A percentile compares a stretch with the other conserved stretches of the same genome.
These are phyloP conservation scores for Eucalyptus grandis DNA, from an alignment of 345 rosid genomes.

Conservation along the genomic window DNA sequence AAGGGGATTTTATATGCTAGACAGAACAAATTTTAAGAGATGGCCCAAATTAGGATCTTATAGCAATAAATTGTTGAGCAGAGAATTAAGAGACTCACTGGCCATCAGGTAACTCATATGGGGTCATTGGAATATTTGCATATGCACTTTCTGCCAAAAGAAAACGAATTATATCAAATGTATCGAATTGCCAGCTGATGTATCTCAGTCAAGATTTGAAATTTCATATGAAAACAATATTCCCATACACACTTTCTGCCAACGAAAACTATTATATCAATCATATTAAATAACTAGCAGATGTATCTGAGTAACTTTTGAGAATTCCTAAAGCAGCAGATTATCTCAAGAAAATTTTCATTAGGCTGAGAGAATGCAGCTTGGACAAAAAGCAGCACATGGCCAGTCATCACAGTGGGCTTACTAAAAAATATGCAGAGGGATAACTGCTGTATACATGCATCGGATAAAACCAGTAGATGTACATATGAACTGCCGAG, in stretches of 20 bases:
- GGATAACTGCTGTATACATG: background rate
- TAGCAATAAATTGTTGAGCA: background rate
- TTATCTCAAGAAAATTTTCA: background rate
- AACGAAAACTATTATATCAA: background rate
- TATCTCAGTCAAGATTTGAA: background rate
- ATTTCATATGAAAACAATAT: background rate
- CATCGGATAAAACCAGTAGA: background rate
- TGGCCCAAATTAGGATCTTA: background rate
- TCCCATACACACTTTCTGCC: background rate
- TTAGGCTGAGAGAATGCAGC: background rate
- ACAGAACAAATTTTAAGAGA: background rate
- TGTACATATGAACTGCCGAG: background rate
- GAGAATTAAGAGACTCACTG: conserved; percentile 48
- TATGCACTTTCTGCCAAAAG: conserved; percentile 57
- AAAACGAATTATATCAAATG: background rate
- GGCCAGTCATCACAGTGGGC: background rate
- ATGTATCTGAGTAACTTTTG: background rate
- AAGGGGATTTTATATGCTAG: background rate
- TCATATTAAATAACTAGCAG: background rate
- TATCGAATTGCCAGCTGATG: background rate
- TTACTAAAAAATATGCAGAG: background rate
- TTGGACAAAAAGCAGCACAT: background rate
- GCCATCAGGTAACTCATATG: conserved; percentile 99
- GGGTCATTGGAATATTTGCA: conserved; percentile 95
- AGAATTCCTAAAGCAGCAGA: background rate